Evolutionary conservation across 345 rosid species (phyloP).

Genomic region (Heritiera littoralis): DNA sequence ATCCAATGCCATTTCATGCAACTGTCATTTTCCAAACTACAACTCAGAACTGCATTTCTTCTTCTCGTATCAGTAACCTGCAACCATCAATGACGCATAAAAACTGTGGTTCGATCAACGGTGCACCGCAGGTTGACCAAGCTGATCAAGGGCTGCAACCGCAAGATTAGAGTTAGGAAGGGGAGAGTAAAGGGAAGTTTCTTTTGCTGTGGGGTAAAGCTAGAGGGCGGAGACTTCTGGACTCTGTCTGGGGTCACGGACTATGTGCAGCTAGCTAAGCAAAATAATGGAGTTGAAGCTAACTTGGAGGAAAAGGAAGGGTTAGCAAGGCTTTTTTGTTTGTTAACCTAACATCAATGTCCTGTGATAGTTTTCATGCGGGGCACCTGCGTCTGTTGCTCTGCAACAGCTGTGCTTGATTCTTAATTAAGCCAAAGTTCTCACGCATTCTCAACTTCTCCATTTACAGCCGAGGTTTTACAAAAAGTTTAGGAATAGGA

Average conservation of each 20-base stretch:
- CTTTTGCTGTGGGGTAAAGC: neutral
- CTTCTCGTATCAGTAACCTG: neutral
- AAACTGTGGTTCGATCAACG: neutral
- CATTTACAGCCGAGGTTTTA: neutral
- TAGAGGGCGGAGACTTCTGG: neutral
- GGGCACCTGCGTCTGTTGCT: neutral
- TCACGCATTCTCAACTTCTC: constrained; percentile 30
- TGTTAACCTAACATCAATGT: constrained; percentile 21
- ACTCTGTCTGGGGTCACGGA: constrained; percentile 13
- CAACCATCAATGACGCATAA: neutral
- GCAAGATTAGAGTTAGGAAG: neutral
- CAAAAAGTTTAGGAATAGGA: no score
- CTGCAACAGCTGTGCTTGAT: constrained; percentile 15
- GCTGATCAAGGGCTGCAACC: neutral
- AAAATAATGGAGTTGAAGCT: constrained; percentile 8
- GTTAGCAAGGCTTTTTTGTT: neutral
- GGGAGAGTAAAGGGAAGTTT: neutral
- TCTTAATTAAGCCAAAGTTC: constrained; percentile 3
- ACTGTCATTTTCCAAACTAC: neutral
- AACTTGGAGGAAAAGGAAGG: neutral
- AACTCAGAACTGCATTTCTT: neutral
- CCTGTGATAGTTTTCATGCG: neutral
- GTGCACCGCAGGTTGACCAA: neutral
- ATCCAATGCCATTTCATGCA: neutral
- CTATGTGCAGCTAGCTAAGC: neutral